Evolutionary conservation across 176 grass and related monocot species (phyloP).

Genomic region (Ensete ventricosum): DNA sequence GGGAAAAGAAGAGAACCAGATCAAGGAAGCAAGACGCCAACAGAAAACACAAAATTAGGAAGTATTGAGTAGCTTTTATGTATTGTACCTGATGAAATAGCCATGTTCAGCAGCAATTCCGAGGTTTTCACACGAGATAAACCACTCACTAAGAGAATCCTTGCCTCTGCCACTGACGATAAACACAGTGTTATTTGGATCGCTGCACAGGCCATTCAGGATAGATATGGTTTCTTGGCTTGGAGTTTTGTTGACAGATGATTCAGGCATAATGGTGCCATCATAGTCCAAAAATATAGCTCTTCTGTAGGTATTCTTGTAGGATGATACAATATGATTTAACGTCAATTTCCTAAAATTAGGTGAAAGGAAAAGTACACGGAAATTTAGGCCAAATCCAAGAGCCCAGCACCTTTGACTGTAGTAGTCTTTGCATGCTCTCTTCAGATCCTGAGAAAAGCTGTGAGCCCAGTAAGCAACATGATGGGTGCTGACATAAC

Average conservation of each 20-base stretch:
- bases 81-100: slow-evolving; percentile 62
- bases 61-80: background rate
- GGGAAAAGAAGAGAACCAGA: slow-evolving; percentile 23
- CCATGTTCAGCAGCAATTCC: slow-evolving; percentile 89
- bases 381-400: slow-evolving; percentile 69
- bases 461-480: slow-evolving; percentile 68
- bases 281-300: slow-evolving; percentile 84
- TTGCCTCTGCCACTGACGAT: slow-evolving; percentile 63
- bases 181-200: slow-evolving; percentile 61
- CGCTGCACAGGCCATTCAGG: slow-evolving; percentile 56
- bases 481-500: slow-evolving; percentile 56
- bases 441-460: slow-evolving; percentile 60
- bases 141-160: slow-evolving; percentile 46
- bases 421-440: slow-evolving; percentile 69
- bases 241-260: slow-evolving; percentile 50
- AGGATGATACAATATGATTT: slow-evolving; percentile 38
- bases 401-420: slow-evolving; percentile 58
- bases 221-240: slow-evolving; percentile 51
- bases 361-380: slow-evolving; percentile 62
- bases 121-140: slow-evolving; percentile 54
- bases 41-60: background rate
- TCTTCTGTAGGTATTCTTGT: slow-evolving; percentile 51
- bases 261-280: slow-evolving; percentile 67
- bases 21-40: background rate
- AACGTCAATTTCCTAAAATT: slow-evolving; percentile 61